A percentile compares a stretch with the other conserved stretches of the same genome.
These are phyloP conservation scores for Phalaenopsis aphrodite DNA, from an alignment of 106 monocot genomes.

Conservation along the genomic window DNA sequence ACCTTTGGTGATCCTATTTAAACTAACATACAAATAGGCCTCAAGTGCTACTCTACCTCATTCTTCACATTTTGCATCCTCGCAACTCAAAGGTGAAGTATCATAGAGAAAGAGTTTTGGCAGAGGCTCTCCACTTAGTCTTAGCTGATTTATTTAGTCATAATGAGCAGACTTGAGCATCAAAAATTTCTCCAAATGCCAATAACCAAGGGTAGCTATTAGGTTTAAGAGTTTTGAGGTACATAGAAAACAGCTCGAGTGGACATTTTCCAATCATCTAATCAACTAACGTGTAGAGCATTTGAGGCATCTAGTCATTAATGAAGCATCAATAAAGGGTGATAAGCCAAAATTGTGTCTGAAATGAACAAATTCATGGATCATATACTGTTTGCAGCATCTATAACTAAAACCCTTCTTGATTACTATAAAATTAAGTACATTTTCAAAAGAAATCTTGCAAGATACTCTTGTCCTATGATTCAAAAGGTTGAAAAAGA, in stretches of 20 bases:
- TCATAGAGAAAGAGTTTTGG: background rate
- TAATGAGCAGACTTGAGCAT: background rate
- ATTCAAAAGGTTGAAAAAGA: background rate
- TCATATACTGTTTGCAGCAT: background rate
- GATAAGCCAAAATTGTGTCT: background rate
- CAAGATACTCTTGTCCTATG: background rate
- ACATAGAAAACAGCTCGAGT: background rate
- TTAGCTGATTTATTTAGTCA: background rate
- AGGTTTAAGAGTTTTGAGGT: background rate
- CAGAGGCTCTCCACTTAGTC: background rate
- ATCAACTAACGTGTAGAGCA: background rate
- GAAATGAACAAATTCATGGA: background rate
- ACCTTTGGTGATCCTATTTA: background rate
- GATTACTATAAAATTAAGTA: background rate
- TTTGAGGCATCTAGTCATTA: background rate
- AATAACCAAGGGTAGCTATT: background rate
- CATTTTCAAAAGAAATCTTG: background rate
- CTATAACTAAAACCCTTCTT: background rate
- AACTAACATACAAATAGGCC: background rate
- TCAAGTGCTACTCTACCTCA: background rate
- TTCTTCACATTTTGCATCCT: background rate
- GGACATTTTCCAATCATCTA: background rate
- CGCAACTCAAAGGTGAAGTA: background rate
- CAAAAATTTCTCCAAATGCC: background rate
- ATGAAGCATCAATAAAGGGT: slow-evolving; percentile 3